A percentile compares a stretch with the other conserved stretches of the same genome.
phyloP scores from a whole-genome alignment of 1,284 basidiomycete species.

The Ustilago esculenta region DNA sequence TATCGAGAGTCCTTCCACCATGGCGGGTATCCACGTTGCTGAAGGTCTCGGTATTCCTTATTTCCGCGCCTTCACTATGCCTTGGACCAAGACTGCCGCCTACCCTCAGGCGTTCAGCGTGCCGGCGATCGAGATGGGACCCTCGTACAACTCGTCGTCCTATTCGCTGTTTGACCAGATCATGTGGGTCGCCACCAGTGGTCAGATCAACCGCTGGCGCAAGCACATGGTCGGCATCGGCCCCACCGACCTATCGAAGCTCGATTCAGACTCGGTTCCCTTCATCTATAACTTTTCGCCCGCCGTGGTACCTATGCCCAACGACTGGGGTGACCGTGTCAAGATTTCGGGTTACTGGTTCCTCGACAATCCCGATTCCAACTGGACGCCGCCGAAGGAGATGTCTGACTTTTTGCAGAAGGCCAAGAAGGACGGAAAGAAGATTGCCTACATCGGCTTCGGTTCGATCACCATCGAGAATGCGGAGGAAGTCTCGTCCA shows the following conservation, averaged over 20 bases:
- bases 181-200: slow-evolving; percentile 59
- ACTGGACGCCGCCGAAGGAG: slow-evolving; percentile 73
- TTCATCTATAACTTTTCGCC: slow-evolving; percentile 65
- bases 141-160: slow-evolving; percentile 53
- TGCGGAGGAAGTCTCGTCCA: slow-evolving; percentile 63
- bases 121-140: slow-evolving; percentile 48
- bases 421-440: slow-evolving; percentile 73
- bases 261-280: slow-evolving; percentile 48
- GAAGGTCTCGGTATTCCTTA: slow-evolving; percentile 60
- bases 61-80: slow-evolving; percentile 64
- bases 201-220: slow-evolving; percentile 62
- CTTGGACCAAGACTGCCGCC: slow-evolving; percentile 56
- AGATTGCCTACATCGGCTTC: slow-evolving; percentile 63
- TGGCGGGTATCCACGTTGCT: slow-evolving; percentile 63
- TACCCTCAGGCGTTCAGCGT: slow-evolving; percentile 64
- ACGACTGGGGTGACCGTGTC: slow-evolving; percentile 59
- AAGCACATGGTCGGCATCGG: slow-evolving; percentile 53
- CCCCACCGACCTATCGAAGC: slow-evolving; percentile 45
- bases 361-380: slow-evolving; percentile 68
- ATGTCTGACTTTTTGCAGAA: slow-evolving; percentile 73
- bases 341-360: slow-evolving; percentile 63
- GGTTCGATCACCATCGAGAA: slow-evolving; percentile 68
- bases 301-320: slow-evolving; percentile 55
- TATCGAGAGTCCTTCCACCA: slow-evolving; percentile 60
- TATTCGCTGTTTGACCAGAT: slow-evolving; percentile 59